Evolutionary conservation across 306 rosid species (phyloP), one percentile per base, ranked within the genome.

Genomic region (Vigna unguiculata): DNA sequence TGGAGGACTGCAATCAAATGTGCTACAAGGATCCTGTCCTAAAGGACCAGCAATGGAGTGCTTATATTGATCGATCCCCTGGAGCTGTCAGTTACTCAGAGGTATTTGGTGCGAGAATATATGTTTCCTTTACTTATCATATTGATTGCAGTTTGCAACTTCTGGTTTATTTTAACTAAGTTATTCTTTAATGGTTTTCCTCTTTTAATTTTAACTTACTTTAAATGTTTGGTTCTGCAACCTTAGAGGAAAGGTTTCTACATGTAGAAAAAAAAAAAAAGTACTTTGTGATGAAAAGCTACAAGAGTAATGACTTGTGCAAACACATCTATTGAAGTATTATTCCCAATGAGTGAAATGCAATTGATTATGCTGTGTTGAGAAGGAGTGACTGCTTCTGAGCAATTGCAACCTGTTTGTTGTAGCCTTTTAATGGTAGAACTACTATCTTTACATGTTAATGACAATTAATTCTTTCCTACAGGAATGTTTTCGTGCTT

Each of bases 1-100:
- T 95, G 91, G 93, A 92, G 79, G 96, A 87, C 69, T 92, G 97
- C 79, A 65, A 84, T 71, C 96, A 88, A 60, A 85, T 95, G 69
- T 95, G 97, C 85, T 95, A 90, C 80, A 95, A 95, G 86, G 97
- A 95, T 76, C 98, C 98, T 65, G 98, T 95, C 53, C 81, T 95
- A 4, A 89, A 90, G 87, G 96, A 92, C 83, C 95, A 53, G 30
- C 87, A 92, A 38, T 95, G 98, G 98, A 95, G 93, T 78, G 91
- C 98, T 69, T 95, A 84, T 77, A 95, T 95, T 77, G 97, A 92
- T 76, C 96, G 98, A 28, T 95, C 98, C 68, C 98, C 98, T 52
- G 98, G 98, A 34, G 75, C 87, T 79, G 89, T 85, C 48, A 74
- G 82, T 54, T 89, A 87, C 72, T 95, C 98, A 1, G 96, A 89